A percentile compares a stretch with the other conserved stretches of the same genome.
Evolutionary conservation across 2,329 filamentous ascomycete genomes (phyloP).

Genomic region (Diaporthe destruens): DNA sequence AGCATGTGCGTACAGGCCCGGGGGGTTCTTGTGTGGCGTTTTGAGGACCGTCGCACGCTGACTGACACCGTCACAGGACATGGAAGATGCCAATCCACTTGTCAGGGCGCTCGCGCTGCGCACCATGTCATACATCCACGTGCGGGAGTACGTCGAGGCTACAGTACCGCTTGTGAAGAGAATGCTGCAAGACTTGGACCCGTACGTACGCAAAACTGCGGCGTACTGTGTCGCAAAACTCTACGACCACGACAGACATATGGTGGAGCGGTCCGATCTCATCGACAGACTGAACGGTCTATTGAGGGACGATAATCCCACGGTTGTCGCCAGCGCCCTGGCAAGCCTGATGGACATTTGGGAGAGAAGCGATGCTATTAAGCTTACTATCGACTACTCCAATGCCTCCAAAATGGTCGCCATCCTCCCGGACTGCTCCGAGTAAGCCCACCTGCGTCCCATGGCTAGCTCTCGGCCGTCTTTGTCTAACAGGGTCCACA

Average conservation of each 20-base stretch:
- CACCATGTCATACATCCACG: slow-evolving; percentile 98
- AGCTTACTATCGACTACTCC: slow-evolving; percentile 95
- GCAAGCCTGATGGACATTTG: slow-evolving; percentile 96
- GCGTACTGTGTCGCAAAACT: slow-evolving; percentile 97
- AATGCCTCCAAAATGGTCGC: slow-evolving; percentile 99
- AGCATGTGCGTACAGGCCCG: slow-evolving; percentile 71
- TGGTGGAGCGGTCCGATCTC: slow-evolving; percentile 91
- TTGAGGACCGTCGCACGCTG: not conserved
- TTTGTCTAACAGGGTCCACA: slow-evolving; percentile 51
- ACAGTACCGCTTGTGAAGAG: slow-evolving; percentile 87
- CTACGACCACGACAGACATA: slow-evolving; percentile 92
- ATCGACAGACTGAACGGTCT: slow-evolving; percentile 93
- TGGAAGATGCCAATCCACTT: slow-evolving; percentile 92
- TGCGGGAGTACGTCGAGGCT: slow-evolving; percentile 93
- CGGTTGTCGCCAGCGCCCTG: slow-evolving; percentile 93
- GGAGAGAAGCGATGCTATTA: slow-evolving; percentile 97
- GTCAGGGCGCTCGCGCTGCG: slow-evolving; percentile 92
- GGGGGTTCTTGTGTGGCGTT: not conserved
- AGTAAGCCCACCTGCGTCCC: slow-evolving; percentile 70
- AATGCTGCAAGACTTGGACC: slow-evolving; percentile 86
- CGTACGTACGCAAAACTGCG: slow-evolving; percentile 97
- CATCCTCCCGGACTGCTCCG: slow-evolving; percentile 95
- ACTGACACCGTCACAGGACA: slow-evolving; percentile 72
- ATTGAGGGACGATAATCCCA: slow-evolving; percentile 95
- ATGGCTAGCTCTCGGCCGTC: not conserved